phyloP scores from a whole-genome alignment of 345 rosid genomes.

The Eucalyptus pauciflora region DNA sequence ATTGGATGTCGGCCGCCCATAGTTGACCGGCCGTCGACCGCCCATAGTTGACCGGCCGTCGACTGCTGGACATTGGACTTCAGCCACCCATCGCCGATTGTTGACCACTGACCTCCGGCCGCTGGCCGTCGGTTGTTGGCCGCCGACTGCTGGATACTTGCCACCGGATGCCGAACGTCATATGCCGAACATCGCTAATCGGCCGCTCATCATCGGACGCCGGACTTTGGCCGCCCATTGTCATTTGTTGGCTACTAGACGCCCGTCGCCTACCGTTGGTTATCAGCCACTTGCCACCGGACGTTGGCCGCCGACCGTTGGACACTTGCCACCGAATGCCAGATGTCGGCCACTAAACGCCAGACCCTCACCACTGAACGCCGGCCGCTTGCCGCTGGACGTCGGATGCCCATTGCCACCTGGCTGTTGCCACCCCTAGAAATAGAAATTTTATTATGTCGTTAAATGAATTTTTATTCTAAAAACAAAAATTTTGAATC shows the following conservation, averaged over 20 bases:
- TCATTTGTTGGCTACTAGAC: accelerated
- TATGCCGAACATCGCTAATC: accelerated
- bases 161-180: accelerated
- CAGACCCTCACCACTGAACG: too few relatives aligned
- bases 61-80: accelerated
- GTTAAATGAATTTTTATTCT: accelerated
- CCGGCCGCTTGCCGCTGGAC: too few relatives aligned
- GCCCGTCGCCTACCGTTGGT: accelerated
- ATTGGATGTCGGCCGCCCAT: accelerated
- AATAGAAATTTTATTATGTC: too few relatives aligned
- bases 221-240: accelerated
- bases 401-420: too few relatives aligned
- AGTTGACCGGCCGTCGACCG: accelerated
- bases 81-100: accelerated
- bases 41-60: accelerated
- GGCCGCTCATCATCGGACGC: accelerated
- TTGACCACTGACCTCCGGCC: accelerated
- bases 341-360: too few relatives aligned
- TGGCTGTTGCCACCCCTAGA: accelerated
- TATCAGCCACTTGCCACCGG: accelerated
- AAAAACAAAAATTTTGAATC: too few relatives aligned
- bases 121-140: accelerated
- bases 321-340: accelerated
- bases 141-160: accelerated
- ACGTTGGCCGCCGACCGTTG: accelerated